Percentiles rank a stretch among this genome's conserved stretches.
phyloP scores from a whole-genome alignment of 2,329 filamentous ascomycete genomes.

The Colletotrichum sp. region DNA sequence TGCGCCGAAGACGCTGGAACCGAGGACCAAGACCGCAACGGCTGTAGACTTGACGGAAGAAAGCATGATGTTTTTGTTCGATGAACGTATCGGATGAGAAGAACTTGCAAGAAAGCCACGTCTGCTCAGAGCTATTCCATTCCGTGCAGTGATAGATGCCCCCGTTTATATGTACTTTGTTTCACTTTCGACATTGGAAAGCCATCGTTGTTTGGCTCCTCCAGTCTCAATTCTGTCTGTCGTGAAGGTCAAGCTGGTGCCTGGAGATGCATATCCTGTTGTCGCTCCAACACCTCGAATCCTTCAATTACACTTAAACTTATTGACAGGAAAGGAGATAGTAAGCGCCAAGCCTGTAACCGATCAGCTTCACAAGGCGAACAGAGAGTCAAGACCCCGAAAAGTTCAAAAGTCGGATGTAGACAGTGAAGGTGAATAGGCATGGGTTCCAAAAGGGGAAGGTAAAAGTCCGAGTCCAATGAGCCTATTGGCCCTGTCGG shows the following conservation, averaged over 20 bases:
- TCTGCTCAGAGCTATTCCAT: neutral
- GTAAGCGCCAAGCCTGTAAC: neutral
- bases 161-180: neutral
- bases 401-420: neutral
- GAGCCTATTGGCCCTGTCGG: neutral
- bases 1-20: neutral
- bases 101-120: neutral
- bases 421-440: neutral
- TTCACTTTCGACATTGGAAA: neutral
- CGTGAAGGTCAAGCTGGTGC: neutral
- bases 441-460: neutral
- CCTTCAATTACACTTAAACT: neutral
- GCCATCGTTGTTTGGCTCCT: rapidly evolving
- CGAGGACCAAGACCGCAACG: neutral
- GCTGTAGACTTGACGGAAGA: neutral
- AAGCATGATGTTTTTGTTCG: neutral
- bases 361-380: rapidly evolving
- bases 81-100: rapidly evolving
- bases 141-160: rapidly evolving
- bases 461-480: neutral
- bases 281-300: neutral
- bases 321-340: neutral
- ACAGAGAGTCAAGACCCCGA: neutral
- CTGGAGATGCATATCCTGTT: neutral
- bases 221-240: neutral